Evolutionary conservation across 306 rosid genomes (phyloP).

Genomic region (Alnus rubra): DNA sequence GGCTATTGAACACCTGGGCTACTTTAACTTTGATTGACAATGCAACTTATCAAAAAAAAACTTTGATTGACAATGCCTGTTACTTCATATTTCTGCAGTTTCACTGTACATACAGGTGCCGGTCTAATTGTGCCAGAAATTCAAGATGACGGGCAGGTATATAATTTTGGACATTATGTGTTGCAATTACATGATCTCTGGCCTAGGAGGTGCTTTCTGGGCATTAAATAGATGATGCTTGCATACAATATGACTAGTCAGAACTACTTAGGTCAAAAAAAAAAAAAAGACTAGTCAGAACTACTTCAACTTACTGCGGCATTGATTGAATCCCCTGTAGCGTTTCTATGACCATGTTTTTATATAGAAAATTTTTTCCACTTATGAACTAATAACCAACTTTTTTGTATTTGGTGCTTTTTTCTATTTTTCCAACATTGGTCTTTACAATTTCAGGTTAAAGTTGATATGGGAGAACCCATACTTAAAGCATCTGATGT

Average conservation of each 20-base stretch:
- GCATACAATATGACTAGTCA: conserved; percentile 9
- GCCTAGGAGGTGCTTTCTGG: conserved; percentile 7
- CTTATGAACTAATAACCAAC: not conserved
- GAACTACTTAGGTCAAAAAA: not conserved
- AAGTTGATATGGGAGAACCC: conserved; percentile 97
- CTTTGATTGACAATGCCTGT: conserved; percentile 1
- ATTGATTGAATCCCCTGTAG: not conserved
- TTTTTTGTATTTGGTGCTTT: conserved; percentile 1
- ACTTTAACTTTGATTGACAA: conserved; percentile 9
- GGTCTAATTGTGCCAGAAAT: conserved; percentile 89
- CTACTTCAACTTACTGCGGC: not conserved
- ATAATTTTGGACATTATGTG: conserved; percentile 2
- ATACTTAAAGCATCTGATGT: conserved; percentile 78
- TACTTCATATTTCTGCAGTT: conserved; percentile 43
- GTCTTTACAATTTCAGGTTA: conserved; percentile 58
- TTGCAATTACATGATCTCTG: conserved; percentile 21
- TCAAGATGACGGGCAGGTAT: conserved; percentile 74
- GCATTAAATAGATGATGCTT: conserved; percentile 17
- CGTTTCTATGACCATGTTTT: not conserved
- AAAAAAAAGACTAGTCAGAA: not conserved
- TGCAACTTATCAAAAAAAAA: too few species aligned
- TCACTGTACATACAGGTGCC: conserved; percentile 86
- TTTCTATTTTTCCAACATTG: conserved; percentile 21
- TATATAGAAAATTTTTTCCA: not conserved
- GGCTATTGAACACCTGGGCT: not conserved